Conservation (phyloP, 2,329 filamentous ascomycete species). For the Xenosphaeropsis pyriputrescens region DNA sequence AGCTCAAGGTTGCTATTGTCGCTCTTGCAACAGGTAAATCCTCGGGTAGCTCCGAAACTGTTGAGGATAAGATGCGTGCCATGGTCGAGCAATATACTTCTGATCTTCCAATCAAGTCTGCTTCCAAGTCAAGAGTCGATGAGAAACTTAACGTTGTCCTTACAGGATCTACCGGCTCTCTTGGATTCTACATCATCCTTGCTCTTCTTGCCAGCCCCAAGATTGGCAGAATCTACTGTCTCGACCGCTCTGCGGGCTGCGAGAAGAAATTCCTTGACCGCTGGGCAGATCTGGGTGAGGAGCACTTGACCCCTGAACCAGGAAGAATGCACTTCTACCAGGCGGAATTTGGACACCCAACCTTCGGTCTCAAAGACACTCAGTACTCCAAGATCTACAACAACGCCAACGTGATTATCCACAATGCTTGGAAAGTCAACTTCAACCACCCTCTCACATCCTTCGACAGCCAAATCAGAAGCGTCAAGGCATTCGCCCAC, state of each 20-base stretch:
- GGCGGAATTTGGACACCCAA: constrained; percentile 28
- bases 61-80: constrained; percentile 1
- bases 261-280: neutral
- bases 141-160: constrained; percentile 17
- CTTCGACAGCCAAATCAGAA: constrained; percentile 22
- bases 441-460: constrained; percentile 18
- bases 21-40: neutral
- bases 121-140: neutral
- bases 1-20: neutral
- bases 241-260: constrained; percentile 25
- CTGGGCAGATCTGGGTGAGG: constrained; percentile 7
- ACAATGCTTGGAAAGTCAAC: constrained; percentile 22
- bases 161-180: constrained; percentile 32
- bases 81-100: constrained; percentile 1
- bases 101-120: neutral
- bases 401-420: constrained; percentile 21
- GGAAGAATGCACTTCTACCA: constrained; percentile 29
- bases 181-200: constrained; percentile 32
- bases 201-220: constrained; percentile 14
- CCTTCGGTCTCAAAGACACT: constrained; percentile 28
- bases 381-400: constrained; percentile 6
- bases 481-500: constrained; percentile 23
- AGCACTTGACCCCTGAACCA: constrained; percentile 22
- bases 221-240: constrained; percentile 28
- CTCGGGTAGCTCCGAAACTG: neutral